Evolutionary conservation across 371 early-diverging fungal species (phyloP).

Genomic region (Mucor indicus): DNA sequence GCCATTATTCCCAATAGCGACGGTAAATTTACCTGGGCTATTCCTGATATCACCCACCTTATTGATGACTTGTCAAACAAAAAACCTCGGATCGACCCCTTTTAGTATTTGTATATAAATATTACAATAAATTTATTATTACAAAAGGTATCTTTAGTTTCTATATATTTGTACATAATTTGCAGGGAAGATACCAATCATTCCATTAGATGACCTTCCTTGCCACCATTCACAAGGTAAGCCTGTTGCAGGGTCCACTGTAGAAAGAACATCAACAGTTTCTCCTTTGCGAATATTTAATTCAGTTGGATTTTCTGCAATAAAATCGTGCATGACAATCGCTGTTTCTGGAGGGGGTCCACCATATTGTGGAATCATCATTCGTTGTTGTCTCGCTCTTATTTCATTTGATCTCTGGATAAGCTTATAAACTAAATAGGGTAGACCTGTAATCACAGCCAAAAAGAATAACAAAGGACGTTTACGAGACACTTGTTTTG

Average conservation of each 20-base stretch:
- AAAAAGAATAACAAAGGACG: constrained; percentile 80
- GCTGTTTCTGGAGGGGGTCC: constrained; percentile 76
- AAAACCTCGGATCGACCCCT: too few relatives aligned
- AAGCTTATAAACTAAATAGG: constrained; percentile 84
- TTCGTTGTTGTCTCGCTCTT: constrained; percentile 37
- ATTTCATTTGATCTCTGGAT: constrained; percentile 48
- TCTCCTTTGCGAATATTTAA: constrained; percentile 82
- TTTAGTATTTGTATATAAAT: too few relatives aligned
- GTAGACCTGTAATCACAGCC: constrained; percentile 81
- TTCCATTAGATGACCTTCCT: constrained; percentile 78
- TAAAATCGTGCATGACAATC: constrained; percentile 84
- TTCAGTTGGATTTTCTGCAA: constrained; percentile 74
- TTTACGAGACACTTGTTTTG: constrained; percentile 20
- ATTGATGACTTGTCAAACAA: too few relatives aligned
- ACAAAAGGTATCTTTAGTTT: too few relatives aligned
- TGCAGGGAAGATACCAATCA: constrained; percentile 87
- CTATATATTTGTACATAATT: constrained; percentile 69
- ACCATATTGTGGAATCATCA: constrained; percentile 31
- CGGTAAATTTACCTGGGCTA: constrained; percentile 33
- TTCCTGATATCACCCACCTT: constrained; percentile 4
- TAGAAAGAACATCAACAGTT: constrained; percentile 77
- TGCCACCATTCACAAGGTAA: constrained; percentile 90
- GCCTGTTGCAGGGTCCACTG: constrained; percentile 72
- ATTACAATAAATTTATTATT: too few relatives aligned
- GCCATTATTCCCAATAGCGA: constrained; percentile 32